These are phyloP conservation scores for Lophiotrema nucula DNA, from an alignment of 495 filamentous ascomycete species.

Conservation along the genomic window DNA sequence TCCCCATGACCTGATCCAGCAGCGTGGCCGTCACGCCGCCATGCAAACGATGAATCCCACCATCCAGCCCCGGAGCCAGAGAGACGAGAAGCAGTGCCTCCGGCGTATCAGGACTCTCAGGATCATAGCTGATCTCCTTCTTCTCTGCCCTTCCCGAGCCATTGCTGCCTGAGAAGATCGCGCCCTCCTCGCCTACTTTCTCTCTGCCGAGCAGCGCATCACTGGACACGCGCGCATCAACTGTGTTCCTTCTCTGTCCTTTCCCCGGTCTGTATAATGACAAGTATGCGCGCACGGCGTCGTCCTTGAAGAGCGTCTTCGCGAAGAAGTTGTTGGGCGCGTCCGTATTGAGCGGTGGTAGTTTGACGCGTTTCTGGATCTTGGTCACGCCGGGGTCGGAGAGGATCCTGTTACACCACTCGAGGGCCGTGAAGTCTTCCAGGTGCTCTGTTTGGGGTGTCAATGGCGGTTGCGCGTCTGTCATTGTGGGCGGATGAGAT, in stretches of 20 bases:
- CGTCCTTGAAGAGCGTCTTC: constrained; percentile 11
- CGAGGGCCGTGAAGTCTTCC: constrained; percentile 15
- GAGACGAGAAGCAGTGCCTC: constrained; percentile 9
- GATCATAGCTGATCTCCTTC: background rate
- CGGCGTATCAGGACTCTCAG: background rate
- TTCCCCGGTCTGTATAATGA: constrained; percentile 3
- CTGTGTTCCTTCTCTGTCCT: background rate
- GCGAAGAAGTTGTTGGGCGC: constrained; percentile 11
- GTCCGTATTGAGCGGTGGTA: background rate
- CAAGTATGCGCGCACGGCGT: constrained; percentile 8
- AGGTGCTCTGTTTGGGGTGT: constrained; percentile 5
- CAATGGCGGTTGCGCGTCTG: background rate
- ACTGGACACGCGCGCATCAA: background rate
- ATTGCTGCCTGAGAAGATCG: background rate
- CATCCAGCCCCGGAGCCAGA: constrained; percentile 1
- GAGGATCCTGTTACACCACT: constrained; percentile 12
- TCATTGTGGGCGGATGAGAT: background rate
- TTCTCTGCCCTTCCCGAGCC: background rate
- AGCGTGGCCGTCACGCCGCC: constrained; percentile 10
- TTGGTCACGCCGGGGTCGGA: constrained; percentile 3
- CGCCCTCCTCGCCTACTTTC: no score
- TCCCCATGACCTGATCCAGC: constrained; percentile 20
- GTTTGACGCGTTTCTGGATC: background rate
- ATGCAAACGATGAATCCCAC: constrained; percentile 4
- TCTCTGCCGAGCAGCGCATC: constrained; percentile 2